Base-by-base conservation (phyloP, 2,329 filamentous ascomycete species). In the Ilyonectria sp. region DNA sequence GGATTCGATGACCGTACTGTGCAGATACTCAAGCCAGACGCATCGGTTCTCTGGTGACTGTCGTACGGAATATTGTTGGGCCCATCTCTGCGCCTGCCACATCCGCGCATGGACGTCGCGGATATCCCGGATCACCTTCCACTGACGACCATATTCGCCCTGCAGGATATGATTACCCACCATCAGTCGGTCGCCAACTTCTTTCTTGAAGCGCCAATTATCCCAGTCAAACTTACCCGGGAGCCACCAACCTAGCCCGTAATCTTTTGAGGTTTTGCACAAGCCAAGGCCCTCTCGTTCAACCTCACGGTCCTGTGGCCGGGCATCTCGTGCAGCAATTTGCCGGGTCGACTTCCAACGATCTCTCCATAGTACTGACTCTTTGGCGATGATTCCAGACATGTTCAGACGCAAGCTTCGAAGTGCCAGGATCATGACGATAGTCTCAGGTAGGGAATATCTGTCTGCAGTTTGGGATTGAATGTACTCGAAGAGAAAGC, bases 401-500 rank as follows among this genome's bases (percentile, higher is more conserved):
- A 55, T 55, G 33, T 40, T 55, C 2, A 40, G 7, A 29, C 52
- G 52, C 33, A 55, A 8, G 19, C 52, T 43, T 43, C 52, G 52
- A 23, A 56, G 53, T 29, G 23, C 23, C 6, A 23, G 10, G 29
- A 7, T 19, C 37, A 44, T 56, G 13, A 56, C 21, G 5, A 56
- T 43, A 1, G 37, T 56, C 35, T 56, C 11, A 23, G 53, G 53
- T 21, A 56, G 13, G 6, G 37, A 44, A 1, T 56, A 56, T 21
- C 26, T 56, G 26, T 57, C 40, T 21, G 21, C 21, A 21, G 21
- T 21, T 21, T 60, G 29, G 15, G 31, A 29, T 19, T 60, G 50
- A 10, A 59, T 50, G n/a, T 60, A 37, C 19, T 60, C 29, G 43
- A 60, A 60, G 7, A 60, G 44, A 17, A 60, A 60, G 56, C 29